Evolutionary conservation across 306 rosid species (phyloP), one percentile per base, ranked within the genome.

Genomic region (Vicia faba): DNA sequence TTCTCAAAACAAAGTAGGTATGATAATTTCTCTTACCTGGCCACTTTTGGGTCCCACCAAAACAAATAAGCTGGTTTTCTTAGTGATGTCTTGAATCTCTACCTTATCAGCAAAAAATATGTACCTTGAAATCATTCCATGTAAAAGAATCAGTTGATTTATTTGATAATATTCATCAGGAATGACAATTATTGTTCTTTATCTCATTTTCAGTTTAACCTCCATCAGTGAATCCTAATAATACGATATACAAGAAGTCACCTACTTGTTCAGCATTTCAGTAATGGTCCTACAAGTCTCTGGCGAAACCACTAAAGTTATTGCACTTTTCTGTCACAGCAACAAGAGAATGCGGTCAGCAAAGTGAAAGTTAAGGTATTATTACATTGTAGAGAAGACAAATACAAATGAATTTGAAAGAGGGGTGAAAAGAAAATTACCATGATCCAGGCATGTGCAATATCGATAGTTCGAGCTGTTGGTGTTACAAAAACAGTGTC

Each of bases 401-500:
- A 55, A 43, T 65, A 64, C 36, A 26, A 15, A 20, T 11, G 14
- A 66, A 66, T 12, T 45, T 56, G 55, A 56, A 31, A 66, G 36
- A 63, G 5, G 6, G 41, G 41, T n/a, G 11, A 65, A 19, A 51
- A 31, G 9, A 55, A 74, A 50, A 74, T 77, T 83, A 92, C 98
- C 98, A 89, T 92, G 82, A 87, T 65, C 98, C 96, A 92, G 5
- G 96, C 92, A 64, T 85, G 89, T 26, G 92, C 89, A 53, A 92
- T 89, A 82, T 89, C 98, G 69, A 89, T 85, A 58, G 98, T 84
- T 79, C 96, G 96, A 80, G 98, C 98, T 8, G 98, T 89, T 83
- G 96, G 91, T 49, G 98, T 89, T 56, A 92, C 98, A 77, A 92
- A 92, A 68, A 81, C 98, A 41, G 96, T 92, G 83, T 90, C 96